Conservation (phyloP, 371 early-diverging fungal species). For the Haplosporangium sp. region DNA sequence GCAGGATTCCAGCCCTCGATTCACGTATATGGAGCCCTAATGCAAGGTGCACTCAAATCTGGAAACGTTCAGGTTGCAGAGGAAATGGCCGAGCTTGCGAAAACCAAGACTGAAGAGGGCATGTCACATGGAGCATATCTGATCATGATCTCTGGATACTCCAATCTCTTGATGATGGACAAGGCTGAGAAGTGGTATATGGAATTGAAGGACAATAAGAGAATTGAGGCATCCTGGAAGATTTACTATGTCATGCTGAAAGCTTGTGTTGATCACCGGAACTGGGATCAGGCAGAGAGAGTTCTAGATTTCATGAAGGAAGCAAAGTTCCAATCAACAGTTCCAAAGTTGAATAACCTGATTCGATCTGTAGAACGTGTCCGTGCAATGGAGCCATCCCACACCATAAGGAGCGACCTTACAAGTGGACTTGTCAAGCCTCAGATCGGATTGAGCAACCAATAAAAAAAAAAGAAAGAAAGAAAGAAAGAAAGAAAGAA, state of each 20-base stretch:
- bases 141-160: constrained; percentile 46
- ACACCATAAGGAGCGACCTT: background rate
- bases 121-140: constrained; percentile 37
- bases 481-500: background rate
- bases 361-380: constrained; percentile 10
- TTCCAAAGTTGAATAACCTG: constrained; percentile 22
- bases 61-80: constrained; percentile 30
- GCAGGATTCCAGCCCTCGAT: constrained; percentile 28
- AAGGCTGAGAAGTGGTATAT: constrained; percentile 33
- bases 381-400: background rate
- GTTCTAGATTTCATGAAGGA: constrained; percentile 32
- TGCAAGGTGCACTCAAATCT: constrained; percentile 39
- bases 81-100: constrained; percentile 35
- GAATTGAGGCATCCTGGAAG: constrained; percentile 12
- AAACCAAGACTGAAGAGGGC: constrained; percentile 14
- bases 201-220: background rate
- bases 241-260: constrained; percentile 26
- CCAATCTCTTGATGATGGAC: constrained; percentile 28
- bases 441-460: too few species aligned
- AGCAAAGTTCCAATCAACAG: constrained; percentile 11
- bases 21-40: constrained; percentile 44
- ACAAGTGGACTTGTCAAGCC: too few species aligned
- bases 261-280: constrained; percentile 24
- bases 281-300: constrained; percentile 25
- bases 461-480: background rate